Conservation (phyloP, 1,284 basidiomycete species). For the Blastosporella zonata region DNA sequence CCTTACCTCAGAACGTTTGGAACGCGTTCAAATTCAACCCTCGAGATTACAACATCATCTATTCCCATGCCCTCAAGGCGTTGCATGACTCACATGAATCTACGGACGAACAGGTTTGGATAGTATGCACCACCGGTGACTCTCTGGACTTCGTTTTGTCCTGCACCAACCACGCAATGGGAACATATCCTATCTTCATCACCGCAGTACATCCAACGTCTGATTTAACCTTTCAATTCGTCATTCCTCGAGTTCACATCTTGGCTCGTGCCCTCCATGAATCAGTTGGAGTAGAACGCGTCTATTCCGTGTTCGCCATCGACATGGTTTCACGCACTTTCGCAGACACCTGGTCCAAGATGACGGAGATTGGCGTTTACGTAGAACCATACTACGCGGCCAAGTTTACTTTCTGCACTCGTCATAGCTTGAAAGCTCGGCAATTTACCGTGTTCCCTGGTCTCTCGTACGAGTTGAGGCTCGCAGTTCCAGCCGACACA, state of each 20-base stretch:
- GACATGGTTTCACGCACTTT: conserved; percentile 9
- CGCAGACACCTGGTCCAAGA: conserved; percentile 7
- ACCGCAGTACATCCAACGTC: conserved; percentile 2
- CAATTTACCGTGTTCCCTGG: conserved; percentile 9
- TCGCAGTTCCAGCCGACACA: conserved; percentile 7
- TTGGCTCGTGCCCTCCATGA: background rate
- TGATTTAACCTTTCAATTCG: background rate
- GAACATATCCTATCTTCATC: conserved; percentile 15
- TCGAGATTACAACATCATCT: conserved; percentile 16
- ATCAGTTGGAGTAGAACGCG: conserved; percentile 8
- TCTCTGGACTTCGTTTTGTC: conserved; percentile 13
- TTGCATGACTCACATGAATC: background rate
- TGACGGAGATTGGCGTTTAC: conserved; percentile 6
- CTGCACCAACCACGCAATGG: conserved; percentile 12
- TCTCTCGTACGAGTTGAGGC: conserved; percentile 13
- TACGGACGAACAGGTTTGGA: conserved; percentile 11
- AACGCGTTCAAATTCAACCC: conserved; percentile 5
- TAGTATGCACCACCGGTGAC: conserved; percentile 12
- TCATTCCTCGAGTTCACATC: conserved; percentile 9
- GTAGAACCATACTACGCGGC: conserved; percentile 13
- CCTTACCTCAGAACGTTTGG: conserved; percentile 11
- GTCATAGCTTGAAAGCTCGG: conserved; percentile 3
- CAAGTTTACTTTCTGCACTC: conserved; percentile 14
- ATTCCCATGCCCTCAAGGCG: conserved; percentile 11
- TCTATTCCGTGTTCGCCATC: conserved; percentile 14